Conservation (phyloP, 2,329 filamentous ascomycete genomes). For the Aspergillus tamarii region DNA sequence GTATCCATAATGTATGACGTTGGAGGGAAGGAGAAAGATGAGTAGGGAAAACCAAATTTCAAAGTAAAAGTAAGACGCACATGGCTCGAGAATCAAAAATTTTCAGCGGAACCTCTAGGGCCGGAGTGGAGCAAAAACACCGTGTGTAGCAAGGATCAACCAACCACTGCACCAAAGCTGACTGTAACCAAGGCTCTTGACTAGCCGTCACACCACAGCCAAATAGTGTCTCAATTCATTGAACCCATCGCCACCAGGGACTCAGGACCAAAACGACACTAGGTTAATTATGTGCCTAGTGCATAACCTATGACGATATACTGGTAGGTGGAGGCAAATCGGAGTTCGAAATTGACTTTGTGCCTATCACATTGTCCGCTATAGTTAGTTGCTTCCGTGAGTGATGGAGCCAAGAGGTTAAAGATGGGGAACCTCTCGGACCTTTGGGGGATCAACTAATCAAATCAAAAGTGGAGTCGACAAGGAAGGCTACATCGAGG, state of each 20-base stretch:
- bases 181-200: conserved; percentile 4
- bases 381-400: conserved; percentile 8
- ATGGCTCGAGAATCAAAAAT: conserved; percentile 12
- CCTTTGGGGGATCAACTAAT: conserved; percentile 3
- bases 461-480: conserved; percentile 11
- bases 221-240: conserved; percentile 6
- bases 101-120: conserved; percentile 14
- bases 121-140: conserved; percentile 16
- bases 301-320: conserved; percentile 11
- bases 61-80: neutral
- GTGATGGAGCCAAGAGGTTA: conserved; percentile 7
- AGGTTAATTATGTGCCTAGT: conserved; percentile 4
- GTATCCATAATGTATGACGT: neutral
- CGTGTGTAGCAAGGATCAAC: conserved; percentile 13
- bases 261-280: neutral
- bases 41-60: conserved; percentile 1
- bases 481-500: conserved; percentile 6
- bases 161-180: conserved; percentile 10
- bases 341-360: conserved; percentile 4
- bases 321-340: conserved; percentile 3
- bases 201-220: neutral
- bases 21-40: neutral
- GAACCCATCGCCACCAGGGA: conserved; percentile 10
- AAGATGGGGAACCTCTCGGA: conserved; percentile 14
- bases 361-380: conserved; percentile 4